Conservation (phyloP, 2,329 filamentous ascomycete genomes). For the Pseudocercospora eumusae region DNA sequence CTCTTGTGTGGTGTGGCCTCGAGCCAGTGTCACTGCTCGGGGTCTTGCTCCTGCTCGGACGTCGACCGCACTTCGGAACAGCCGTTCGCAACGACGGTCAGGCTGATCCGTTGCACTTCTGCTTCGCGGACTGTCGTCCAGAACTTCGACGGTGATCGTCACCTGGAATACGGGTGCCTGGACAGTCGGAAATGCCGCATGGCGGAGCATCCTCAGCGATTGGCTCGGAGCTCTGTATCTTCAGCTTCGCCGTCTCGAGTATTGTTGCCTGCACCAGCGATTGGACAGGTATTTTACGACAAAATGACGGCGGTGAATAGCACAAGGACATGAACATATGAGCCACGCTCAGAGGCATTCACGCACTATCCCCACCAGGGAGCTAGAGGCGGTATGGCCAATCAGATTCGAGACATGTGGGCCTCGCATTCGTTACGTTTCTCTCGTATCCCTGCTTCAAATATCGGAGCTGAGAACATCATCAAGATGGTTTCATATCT, state of each 20-base stretch:
- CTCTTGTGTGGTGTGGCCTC: background rate
- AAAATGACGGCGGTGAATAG: background rate
- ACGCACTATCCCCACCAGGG: background rate
- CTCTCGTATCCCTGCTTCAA: slow-evolving; percentile 1
- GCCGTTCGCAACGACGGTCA: background rate
- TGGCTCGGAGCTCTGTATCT: background rate
- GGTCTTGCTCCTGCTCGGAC: background rate
- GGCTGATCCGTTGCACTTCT: background rate
- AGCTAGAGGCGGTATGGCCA: background rate
- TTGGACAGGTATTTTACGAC: background rate
- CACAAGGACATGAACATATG: background rate
- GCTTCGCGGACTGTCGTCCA: background rate
- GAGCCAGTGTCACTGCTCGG: background rate
- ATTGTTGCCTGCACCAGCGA: background rate
- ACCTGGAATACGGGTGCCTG: background rate
- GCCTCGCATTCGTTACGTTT: background rate
- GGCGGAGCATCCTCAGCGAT: background rate
- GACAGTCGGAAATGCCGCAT: background rate
- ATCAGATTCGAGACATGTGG: background rate
- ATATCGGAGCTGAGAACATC: slow-evolving; percentile 4
- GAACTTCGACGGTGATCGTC: background rate
- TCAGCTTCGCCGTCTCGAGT: background rate
- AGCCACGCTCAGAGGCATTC: background rate
- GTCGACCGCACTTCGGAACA: background rate
- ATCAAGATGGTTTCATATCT: background rate